Base-by-base conservation (phyloP, 2,329 filamentous ascomycete genomes). In the Exutisphaerella laricina region DNA sequence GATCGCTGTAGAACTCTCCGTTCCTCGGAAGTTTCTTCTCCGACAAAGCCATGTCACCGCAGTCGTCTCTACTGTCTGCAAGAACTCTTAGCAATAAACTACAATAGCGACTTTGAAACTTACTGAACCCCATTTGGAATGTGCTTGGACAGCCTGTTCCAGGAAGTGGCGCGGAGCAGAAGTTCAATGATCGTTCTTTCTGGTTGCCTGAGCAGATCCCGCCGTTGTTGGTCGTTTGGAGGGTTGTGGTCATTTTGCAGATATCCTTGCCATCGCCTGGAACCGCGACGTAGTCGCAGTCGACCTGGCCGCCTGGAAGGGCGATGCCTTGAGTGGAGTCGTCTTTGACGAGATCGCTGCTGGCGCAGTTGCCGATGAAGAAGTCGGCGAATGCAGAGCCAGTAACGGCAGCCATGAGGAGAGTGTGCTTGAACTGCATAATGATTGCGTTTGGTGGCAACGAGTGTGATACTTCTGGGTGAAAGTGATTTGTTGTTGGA, bases 311-410 rank as follows among this genome's bases (percentile, higher is more conserved):
- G 5, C 45, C 41, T 1, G 45, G 45, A 21, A 48, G 37, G 4
- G 41, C 36, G 20, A 41, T 48, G 6, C 34, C 31, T n/a, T n/a
- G n/a, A 14, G 18, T 23, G 12, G 26, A 16, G 16, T 41, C 31
- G 28, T 16, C 4, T 12, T 18, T 26, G 36, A 9, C 16, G 28
- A 30, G 16, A 18, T 25, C 20, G 32, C 5, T 28, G 14, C 16
- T 28, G 17, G 45, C 45, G 38, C 45, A 48, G 38, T 44, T 48
- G 36, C 41, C 45, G 22, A 48, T 48, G 23, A 28, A 38, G 40
- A 48, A 48, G 28, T 48, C 45, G 28, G 41, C 41, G 9, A 39
- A 12, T n/a, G 31, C 31, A 17, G 31, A 34, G 31, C 31, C 31
- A 17, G 31, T 18, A 17, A 34, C 10, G 13, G 31, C 31, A 9